phyloP scores from a whole-genome alignment of 371 early-diverging fungal species.

The Dentiscutata heterogama region DNA sequence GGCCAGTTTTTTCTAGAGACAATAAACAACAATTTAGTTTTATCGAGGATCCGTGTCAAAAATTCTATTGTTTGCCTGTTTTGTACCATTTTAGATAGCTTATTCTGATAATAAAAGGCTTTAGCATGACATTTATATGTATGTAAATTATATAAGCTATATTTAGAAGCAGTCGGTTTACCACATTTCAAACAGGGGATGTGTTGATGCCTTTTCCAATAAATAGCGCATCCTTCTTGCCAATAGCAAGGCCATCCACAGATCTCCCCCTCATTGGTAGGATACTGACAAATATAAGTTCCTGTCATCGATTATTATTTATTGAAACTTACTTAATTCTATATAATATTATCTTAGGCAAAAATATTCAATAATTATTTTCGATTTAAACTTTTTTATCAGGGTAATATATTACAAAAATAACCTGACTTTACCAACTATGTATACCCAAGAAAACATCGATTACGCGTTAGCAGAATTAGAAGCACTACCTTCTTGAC shows the following conservation, averaged over 20 bases:
- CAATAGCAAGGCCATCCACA: constrained; percentile 32
- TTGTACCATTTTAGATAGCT: constrained; percentile 32
- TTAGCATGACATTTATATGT: constrained; percentile 13
- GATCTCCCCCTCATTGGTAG: neutral
- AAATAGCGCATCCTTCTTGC: constrained; percentile 26
- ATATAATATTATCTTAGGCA: constrained; percentile 17
- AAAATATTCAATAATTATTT: constrained; percentile 17
- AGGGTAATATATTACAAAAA: neutral
- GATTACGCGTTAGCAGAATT: neutral
- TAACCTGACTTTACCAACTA: neutral
- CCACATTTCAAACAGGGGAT: constrained; percentile 14
- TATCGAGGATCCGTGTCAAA: neutral
- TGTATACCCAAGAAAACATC: neutral
- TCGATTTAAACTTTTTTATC: constrained; percentile 18
- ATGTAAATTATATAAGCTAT: constrained; percentile 24
- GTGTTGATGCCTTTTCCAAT: constrained; percentile 11
- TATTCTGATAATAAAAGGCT: constrained; percentile 34
- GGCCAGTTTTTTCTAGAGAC: constrained; percentile 3
- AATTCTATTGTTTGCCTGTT: constrained; percentile 16
- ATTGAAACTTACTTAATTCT: neutral
- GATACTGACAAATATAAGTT: constrained; percentile 27
- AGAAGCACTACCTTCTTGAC: neutral
- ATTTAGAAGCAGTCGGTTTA: constrained; percentile 27
- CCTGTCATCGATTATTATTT: neutral
- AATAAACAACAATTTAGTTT: constrained; percentile 20